phyloP scores from a whole-genome alignment of 768 basidiomycete genomes.

The Coprinopsis marcescibilis region DNA sequence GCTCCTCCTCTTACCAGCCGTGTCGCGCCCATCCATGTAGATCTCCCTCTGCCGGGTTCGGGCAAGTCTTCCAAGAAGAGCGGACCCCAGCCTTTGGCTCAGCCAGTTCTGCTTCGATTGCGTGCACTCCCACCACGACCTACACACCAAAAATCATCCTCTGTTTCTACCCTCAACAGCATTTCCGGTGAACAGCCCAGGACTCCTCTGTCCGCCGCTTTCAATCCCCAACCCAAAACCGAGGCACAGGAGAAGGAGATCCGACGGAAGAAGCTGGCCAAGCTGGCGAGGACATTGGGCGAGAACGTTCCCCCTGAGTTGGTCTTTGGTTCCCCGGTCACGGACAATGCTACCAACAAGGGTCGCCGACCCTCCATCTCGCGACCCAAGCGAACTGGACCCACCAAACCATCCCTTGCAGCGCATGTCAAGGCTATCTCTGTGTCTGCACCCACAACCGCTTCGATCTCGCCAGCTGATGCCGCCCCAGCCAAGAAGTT shows the following conservation, averaged over 20 bases:
- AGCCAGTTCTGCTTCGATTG: slow-evolving; percentile 23
- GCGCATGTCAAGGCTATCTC: neutral
- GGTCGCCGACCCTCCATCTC: neutral
- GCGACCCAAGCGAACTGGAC: neutral
- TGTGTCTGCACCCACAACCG: too few relatives aligned
- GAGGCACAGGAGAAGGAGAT: slow-evolving; percentile 19
- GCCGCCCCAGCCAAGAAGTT: neutral
- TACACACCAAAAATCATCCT: neutral
- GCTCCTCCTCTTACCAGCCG: neutral
- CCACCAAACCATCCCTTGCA: neutral
- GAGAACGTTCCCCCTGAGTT: slow-evolving; percentile 55
- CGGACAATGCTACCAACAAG: neutral
- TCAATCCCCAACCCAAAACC: neutral
- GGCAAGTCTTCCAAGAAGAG: slow-evolving; percentile 7
- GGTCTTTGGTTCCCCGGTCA: slow-evolving; percentile 25
- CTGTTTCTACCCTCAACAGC: neutral
- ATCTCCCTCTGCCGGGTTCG: neutral
- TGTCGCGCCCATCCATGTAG: neutral
- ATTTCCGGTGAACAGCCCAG: slow-evolving; percentile 7
- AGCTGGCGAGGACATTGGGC: slow-evolving; percentile 51
- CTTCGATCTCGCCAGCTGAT: neutral
- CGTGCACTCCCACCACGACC: slow-evolving; percentile 13
- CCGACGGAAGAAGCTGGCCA: slow-evolving; percentile 47
- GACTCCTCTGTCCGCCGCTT: slow-evolving; percentile 4
- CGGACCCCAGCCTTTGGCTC: slow-evolving; percentile 16